Evolutionary conservation across 345 rosid genomes (phyloP).

Genomic region (Zanthoxylum bungeanum): DNA sequence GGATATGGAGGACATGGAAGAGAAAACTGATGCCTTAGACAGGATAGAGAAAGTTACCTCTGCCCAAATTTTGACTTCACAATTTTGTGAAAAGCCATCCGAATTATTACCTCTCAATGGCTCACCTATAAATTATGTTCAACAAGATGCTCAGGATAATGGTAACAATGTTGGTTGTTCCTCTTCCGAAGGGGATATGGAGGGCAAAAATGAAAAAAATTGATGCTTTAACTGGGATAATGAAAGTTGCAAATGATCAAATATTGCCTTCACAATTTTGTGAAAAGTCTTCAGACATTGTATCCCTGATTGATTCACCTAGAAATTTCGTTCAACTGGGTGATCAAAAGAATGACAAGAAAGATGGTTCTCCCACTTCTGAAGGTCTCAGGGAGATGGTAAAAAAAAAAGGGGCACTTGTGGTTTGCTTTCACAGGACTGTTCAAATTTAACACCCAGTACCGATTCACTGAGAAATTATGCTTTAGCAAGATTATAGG

Average conservation of each 20-base stretch:
- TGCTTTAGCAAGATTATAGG: not conserved
- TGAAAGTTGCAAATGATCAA: not conserved
- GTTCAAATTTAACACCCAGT: not conserved
- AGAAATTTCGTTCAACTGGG: not conserved
- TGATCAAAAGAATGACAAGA: constrained; percentile 11
- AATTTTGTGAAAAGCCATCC: constrained; percentile 6
- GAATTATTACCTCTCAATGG: constrained; percentile 4
- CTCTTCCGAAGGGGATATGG: constrained; percentile 11
- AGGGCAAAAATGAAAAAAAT: constrained; percentile 8
- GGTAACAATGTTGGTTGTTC: not conserved
- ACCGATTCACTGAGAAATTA: constrained; percentile 9
- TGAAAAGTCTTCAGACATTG: constrained; percentile 8
- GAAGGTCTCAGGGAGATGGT: constrained; percentile 7
- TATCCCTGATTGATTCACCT: not conserved
- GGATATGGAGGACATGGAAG: constrained; percentile 8
- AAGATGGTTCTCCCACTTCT: not conserved
- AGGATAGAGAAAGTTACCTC: not conserved
- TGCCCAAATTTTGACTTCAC: constrained; percentile 2
- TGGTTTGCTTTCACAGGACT: constrained; percentile 5
- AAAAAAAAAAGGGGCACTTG: not conserved
- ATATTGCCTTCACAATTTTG: constrained; percentile 6
- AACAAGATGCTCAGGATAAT: constrained; percentile 12
- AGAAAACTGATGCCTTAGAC: constrained; percentile 11
- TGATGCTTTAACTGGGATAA: not conserved
- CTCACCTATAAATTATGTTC: constrained; percentile 7